Evolutionary conservation across 2,329 filamentous ascomycete genomes (phyloP), one percentile per base, ranked within the genome.

Genomic region (Cladosporium sp.): DNA sequence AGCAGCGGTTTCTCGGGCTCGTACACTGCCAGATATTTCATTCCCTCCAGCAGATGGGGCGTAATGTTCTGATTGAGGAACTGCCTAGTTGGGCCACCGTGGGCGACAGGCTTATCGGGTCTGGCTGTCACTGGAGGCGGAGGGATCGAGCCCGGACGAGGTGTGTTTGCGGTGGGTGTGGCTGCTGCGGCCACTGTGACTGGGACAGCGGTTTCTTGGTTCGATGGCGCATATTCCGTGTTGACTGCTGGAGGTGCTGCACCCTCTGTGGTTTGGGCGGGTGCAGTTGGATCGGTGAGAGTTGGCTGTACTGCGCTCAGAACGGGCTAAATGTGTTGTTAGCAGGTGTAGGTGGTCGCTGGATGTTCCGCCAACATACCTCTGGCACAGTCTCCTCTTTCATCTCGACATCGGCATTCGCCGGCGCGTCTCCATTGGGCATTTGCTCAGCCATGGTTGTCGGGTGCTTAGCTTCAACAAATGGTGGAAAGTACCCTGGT

Each of bases 1-100:
- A 76, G 73, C 59, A 81, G 62, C 59, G 79, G 79, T 66, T 81
- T 81, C 62, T 81, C 78, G 0, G 79, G 79, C 73, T 80, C 78
- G 54, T 75, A 69, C n/a, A 75, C 74, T 17, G 75, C 78, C 49
- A 81, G 61, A 67, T 77, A 75, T 70, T 81, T 81, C 78, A 81
- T 80, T 5, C 75, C 79, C 66, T 81, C 79, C 42, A 81, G 67
- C 66, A 81, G 63, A 68, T 80, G 74, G 56, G 78, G 79, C 43
- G 78, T 81, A 36, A 81, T 72, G 63, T 80, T 70, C 65, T 75
- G 71, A 61, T 81, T 81, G 62, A 81, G 64, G 63, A 79, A 81
- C 49, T 80, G 74, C 11, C 79, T 68, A 25, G 78, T 80, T 1
- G 78, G 75, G 22, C 74, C 75, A 6, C 79, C 79, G 61, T 81